A percentile compares a stretch with the other conserved stretches of the same genome.
Evolutionary conservation across 1,139 yeast genomes (phyloP).

Genomic region (Candida pseudoviswanathii): DNA sequence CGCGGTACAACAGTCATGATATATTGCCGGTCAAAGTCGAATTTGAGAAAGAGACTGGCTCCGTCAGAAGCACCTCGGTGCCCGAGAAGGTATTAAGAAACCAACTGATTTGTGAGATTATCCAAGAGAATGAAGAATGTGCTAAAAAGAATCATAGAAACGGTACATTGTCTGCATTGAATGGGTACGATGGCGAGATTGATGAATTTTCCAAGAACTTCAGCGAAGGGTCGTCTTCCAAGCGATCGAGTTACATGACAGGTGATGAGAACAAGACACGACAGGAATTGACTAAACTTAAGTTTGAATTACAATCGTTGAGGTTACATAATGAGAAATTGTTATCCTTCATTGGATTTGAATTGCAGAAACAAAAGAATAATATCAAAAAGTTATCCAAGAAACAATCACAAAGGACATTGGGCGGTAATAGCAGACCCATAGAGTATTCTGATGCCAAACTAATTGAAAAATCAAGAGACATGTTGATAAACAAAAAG

Average conservation of each 20-base stretch:
- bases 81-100: conserved; percentile 26
- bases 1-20: conserved; percentile 48
- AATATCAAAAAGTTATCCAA: conserved; percentile 44
- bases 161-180: conserved; percentile 16
- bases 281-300: conserved; percentile 54
- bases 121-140: conserved; percentile 10
- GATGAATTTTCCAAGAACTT: conserved; percentile 9
- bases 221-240: conserved; percentile 25
- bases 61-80: conserved; percentile 31
- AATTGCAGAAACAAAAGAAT: conserved; percentile 52
- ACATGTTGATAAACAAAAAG: conserved; percentile 45
- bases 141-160: conserved; percentile 12
- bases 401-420: conserved; percentile 29
- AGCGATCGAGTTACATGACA: conserved; percentile 35
- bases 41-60: conserved; percentile 30
- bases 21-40: conserved; percentile 49
- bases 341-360: conserved; percentile 58
- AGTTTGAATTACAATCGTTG: conserved; percentile 56
- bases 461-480: conserved; percentile 47
- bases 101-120: conserved; percentile 5
- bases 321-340: conserved; percentile 58
- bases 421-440: conserved; percentile 12
- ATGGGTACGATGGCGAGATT: conserved; percentile 16
- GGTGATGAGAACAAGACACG: conserved; percentile 39
- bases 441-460: conserved; percentile 59